Evolutionary conservation across 805 yeast species (phyloP), one percentile per base, ranked within the genome.

Genomic region (Candida sakaeoensis): DNA sequence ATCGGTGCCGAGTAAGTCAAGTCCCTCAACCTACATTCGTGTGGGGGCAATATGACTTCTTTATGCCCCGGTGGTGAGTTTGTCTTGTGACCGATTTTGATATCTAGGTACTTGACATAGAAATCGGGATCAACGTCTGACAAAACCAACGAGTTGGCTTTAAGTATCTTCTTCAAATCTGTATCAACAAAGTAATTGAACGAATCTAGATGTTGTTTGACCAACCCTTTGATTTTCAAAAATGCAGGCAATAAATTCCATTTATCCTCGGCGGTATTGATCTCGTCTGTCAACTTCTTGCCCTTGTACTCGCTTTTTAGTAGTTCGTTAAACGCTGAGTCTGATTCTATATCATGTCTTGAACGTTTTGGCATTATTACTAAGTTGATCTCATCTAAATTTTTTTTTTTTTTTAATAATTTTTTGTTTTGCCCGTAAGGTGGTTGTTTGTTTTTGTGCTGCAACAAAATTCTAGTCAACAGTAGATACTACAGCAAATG

Each of bases 111-210:
- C 53, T 88, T 91, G 58, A 93, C 71, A 54, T 91, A 93, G 56
- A 93, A 93, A 56, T 90, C 96, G 1, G 99, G 99, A 63, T 91
- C 98, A 26, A 93, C 98, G 61, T 93, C 99, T 52, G 93, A 82
- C 19, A 93, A 68, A 28, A 93, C 89, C 39, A 77, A 65, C 63
- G 90, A 90, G 60, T 93, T 93, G 12, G 99, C 99, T 50, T 77
- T 70, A 44, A 93, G 84, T 60, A 93, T 93, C 58, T 93, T 91
- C 65, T 86, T 88, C 60, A 93, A 73, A 58, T 93, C 99, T 5
- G 79, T 81, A 54, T 93, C 97, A 14, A 93, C 95, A 60, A 93
- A 93, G 65, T 87, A 93, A 58, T 93, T 91, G 73, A 88, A 93
- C n/a, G 99, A 93, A 58, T 93, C 99, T 56, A 93, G 71, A 69